Conservation (phyloP, 2,329 filamentous ascomycete species). For the Colletotrichum magnum region DNA sequence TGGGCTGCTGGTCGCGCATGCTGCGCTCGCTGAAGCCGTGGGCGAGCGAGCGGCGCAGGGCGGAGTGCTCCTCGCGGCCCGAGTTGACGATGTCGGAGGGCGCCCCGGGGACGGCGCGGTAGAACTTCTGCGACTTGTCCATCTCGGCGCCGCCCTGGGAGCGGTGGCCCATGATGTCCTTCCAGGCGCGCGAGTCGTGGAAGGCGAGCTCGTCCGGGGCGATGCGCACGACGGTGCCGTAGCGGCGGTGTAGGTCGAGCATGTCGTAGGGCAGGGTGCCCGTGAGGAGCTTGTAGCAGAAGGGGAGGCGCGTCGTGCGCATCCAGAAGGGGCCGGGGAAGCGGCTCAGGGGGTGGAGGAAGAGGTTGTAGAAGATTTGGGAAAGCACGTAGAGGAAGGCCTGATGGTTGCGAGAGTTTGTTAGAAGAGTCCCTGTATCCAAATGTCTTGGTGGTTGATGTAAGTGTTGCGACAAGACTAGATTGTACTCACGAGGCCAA, state of each 20-base stretch:
- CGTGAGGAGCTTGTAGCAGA: slow-evolving; percentile 33
- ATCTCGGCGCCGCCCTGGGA: slow-evolving; percentile 32
- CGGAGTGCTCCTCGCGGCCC: slow-evolving; percentile 32
- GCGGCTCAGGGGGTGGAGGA: slow-evolving; percentile 49
- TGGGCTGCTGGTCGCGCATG: slow-evolving; percentile 45
- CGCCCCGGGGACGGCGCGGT: slow-evolving; percentile 9
- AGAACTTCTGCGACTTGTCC: slow-evolving; percentile 34
- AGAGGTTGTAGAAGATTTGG: slow-evolving; percentile 45
- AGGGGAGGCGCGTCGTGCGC: slow-evolving; percentile 18
- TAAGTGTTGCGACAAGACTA: neutral
- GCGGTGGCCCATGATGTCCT: slow-evolving; percentile 56
- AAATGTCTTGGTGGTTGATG: too few relatives aligned
- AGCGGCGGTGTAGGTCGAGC: slow-evolving; percentile 53
- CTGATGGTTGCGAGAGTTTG: slow-evolving; percentile 8
- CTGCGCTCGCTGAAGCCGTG: slow-evolving; percentile 46
- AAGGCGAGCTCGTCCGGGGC: slow-evolving; percentile 63
- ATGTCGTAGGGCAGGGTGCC: slow-evolving; percentile 48
- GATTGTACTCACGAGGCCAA: slow-evolving; percentile 22
- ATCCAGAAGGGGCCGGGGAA: slow-evolving; percentile 47
- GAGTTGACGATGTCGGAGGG: slow-evolving; percentile 41
- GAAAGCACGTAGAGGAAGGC: slow-evolving; percentile 12
- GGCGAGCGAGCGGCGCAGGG: slow-evolving; percentile 39
- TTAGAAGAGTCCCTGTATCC: neutral
- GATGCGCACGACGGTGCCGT: slow-evolving; percentile 62
- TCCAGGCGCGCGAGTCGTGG: slow-evolving; percentile 52